Conservation (phyloP, 495 filamentous ascomycete genomes). For the Aspergillus sclerotiicarbonarius region DNA sequence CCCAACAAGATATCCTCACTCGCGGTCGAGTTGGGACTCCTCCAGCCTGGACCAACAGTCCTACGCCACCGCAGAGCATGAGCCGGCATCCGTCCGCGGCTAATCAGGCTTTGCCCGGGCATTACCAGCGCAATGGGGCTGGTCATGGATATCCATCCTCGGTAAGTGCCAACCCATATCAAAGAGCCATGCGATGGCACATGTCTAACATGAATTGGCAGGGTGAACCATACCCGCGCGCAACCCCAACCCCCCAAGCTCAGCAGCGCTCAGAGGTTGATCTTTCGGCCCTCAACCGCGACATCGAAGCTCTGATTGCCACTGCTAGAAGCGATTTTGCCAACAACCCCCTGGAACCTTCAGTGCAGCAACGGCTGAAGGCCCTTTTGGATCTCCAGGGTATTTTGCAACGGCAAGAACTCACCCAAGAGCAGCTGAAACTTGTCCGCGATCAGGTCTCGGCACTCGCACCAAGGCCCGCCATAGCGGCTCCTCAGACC, state of each 20-base stretch:
- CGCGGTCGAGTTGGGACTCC: conserved; percentile 55
- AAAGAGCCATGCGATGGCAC: not conserved
- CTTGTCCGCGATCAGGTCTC: conserved; percentile 77
- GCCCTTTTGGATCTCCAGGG: conserved; percentile 82
- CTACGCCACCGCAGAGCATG: conserved; percentile 63
- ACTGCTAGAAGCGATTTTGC: conserved; percentile 68
- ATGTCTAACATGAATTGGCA: conserved; percentile 20
- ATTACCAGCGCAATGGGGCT: conserved; percentile 35
- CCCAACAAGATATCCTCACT: conserved; percentile 61
- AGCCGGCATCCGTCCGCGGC: conserved; percentile 34
- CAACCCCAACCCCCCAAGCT: conserved; percentile 38
- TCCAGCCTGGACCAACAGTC: conserved; percentile 60
- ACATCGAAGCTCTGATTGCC: conserved; percentile 73
- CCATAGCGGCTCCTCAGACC: conserved; percentile 20
- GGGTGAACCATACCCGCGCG: conserved; percentile 23
- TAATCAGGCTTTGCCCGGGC: conserved; percentile 17
- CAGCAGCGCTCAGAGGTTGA: conserved; percentile 37
- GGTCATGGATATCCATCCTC: conserved; percentile 31
- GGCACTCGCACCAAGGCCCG: conserved; percentile 52
- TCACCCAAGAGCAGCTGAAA: conserved; percentile 76
- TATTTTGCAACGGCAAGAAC: conserved; percentile 73
- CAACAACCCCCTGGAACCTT: conserved; percentile 67
- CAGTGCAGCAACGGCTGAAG: conserved; percentile 73
- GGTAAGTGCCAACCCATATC: conserved; percentile 26
- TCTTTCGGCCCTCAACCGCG: conserved; percentile 73